Evolutionary conservation across 106 monocot genomes (phyloP).

Genomic region (Xerophyta viscosa): DNA sequence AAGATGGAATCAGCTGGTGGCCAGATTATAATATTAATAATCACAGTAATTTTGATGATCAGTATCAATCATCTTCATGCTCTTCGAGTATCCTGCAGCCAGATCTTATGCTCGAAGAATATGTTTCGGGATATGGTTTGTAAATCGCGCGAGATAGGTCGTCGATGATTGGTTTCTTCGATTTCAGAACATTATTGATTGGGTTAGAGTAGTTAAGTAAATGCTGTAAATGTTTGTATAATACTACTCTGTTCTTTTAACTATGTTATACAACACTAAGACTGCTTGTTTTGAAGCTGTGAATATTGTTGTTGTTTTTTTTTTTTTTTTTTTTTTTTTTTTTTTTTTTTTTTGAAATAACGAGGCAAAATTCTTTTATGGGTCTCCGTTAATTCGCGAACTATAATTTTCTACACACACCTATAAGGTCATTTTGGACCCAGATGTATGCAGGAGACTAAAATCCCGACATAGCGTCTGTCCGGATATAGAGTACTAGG

Average conservation of each 20-base stretch:
- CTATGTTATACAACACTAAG: no score
- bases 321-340: neutral
- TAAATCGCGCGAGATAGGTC: no score
- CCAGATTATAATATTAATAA: neutral
- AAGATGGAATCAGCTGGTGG: slow-evolving; percentile 14
- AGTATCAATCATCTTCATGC: neutral
- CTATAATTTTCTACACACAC: neutral
- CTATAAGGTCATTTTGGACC: neutral
- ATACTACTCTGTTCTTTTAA: slow-evolving; percentile 11
- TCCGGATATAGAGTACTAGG: no score
- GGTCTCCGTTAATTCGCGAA: no score
- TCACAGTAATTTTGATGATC: neutral
- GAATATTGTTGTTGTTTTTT: neutral
- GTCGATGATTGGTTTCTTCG: neutral
- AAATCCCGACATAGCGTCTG: no score
- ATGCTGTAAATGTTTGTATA: slow-evolving; percentile 8
- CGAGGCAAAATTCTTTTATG: no score
- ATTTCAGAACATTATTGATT: neutral
- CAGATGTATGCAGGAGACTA: no score
- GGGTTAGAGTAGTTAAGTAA: neutral
- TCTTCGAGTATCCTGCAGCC: slow-evolving; percentile 7
- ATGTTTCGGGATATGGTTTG: slow-evolving; percentile 15
- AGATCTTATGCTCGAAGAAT: slow-evolving; percentile 18
- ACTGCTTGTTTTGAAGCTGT: neutral
- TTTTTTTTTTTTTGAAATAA: no score